Base-by-base conservation (phyloP, 164 flowering plant genomes). In the Malania oleifera region DNA sequence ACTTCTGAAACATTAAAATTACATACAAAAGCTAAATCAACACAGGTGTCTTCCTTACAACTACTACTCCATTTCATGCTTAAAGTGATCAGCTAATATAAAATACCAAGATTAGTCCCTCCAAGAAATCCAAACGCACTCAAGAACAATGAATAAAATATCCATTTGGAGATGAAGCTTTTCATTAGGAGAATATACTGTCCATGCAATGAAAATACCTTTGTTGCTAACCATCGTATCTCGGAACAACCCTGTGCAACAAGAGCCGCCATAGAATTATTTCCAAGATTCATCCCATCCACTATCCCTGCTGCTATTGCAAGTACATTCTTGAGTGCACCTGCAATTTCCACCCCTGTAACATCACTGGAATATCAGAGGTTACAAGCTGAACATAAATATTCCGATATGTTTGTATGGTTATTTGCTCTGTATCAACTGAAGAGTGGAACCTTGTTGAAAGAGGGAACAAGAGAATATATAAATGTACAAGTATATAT, bases 301-400 rank as follows among this genome's bases (percentile, higher is more conserved):
- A 92, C 98, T 60, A 92, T 87, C 54, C 98, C 98, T 44, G 98
- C 98, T 25, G 98, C 98, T 76, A 92, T 92, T 11, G 98, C 95
- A 52, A 92, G 90, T 34, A 92, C 98, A 73, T 92, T 89, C 77
- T 92, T 92, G n/a, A 92, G 83, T 26, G 98, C 96, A 70, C 98
- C 96, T 61, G 96, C 98, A 73, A 92, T 92, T 80, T 92, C 98
- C 65, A 89, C 98, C 73, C 96, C 96, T 82, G 88, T 89, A 72
- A 92, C 98, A 82, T 92, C 98, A 75, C 98, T 89, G 93, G 62
- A 71, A 69, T 71, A 80, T 76, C 74, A 84, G 73, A 77, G 71
- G 80, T 83, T 80, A 82, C 61, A 56, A 76, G 70, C 69, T 71
- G 72, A 66, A 65, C 68, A 56, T 63, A 18, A 41, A 7, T n/a